Base-by-base conservation (phyloP, 2,329 filamentous ascomycete species). In the Fusarium mangiferae region DNA sequence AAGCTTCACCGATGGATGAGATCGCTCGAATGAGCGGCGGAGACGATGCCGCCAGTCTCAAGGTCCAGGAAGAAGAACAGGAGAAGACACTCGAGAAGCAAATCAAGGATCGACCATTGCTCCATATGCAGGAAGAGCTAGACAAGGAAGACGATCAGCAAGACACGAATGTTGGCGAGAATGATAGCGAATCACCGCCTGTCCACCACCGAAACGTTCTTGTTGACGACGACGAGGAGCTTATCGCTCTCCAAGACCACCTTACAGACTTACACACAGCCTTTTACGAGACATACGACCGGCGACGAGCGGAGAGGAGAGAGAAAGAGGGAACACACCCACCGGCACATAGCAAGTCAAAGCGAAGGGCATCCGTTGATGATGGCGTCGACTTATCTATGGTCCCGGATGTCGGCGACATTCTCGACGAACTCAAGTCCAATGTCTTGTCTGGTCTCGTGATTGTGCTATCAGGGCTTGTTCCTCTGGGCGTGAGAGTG, bases 101-200 rank as follows among this genome's bases (percentile, higher is more conserved):
- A 82, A 88, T 98, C 24, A 94, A 92, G 68, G 95, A 98, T 71
- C 90, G 96, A 20, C 96, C 96, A 0, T 84, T 99, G 35, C 85
- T 97, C n/a, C 94, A 96, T 80, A 93, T 97, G 84, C 96, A 99
- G 82, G 93, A 98, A 78, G 88, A 95, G 80, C 87, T 98, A 28
- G 96, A 99, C 78, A 93, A 94, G 76, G 93, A 95, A 78, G 91
- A 94, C 45, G 79, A 81, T 55, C 73, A 78, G 24, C 76, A 81
- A 55, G 75, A 75, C 3, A 28, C 70, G 5, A 79, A 81, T 41
- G 62, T 67, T 15, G 74, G 75, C 30, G 78, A 79, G 9, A 78
- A 81, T 39, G 62, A 69, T 11, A 75, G 75, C 28, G 78, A 79
- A 9, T 56, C 78, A 22, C 51, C 81, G 1, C 76, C 81, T 15